Base-by-base conservation (phyloP, 257 asterid species). In the Ophiorrhiza pumila region DNA sequence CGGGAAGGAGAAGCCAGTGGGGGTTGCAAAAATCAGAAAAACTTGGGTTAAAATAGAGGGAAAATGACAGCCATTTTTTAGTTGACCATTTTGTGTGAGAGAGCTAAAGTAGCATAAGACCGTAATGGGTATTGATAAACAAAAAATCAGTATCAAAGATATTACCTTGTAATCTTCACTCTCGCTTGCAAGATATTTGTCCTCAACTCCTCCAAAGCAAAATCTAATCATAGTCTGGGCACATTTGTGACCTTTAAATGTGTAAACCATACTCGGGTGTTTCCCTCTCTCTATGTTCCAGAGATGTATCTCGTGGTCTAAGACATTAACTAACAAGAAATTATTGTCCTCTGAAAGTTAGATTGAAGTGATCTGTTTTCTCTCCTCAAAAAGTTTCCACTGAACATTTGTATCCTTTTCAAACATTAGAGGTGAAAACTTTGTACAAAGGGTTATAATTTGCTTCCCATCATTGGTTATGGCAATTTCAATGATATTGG, bases 131-230 rank as follows among this genome's bases (percentile, higher is more conserved):
- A n/a, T n/a, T n/a, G n/a, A n/a, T n/a, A n/a, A n/a, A n/a, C n/a
- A n/a, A n/a, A n/a, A n/a, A n/a, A n/a, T n/a, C n/a, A n/a, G n/a
- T n/a, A n/a, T n/a, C n/a, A n/a, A 58, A 41, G 34, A 68, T 34
- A 32, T 31, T 68, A 78, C 79, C 79, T 68, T 72, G 0, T 76
- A 73, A 63, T 78, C 79, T 35, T 78, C 82, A 32, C 82, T 73
- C 34, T 77, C 83, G 13, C 77, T 71, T 27, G 80, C 80, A 71
- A 75, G 52, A 58, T 64, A 75, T 58, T 65, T 15, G 71, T 74
- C 71, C 9, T 65, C 69, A 20, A 71, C 15, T 31, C 83, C 83
- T 47, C 83, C 80, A 58, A 79, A 74, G 55, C 80, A 74, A 71
- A 77, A 71, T 46, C 74, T 62, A 32, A 74, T 23, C 23, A 78